These are phyloP conservation scores for Phialemoniopsis sp. DNA, from an alignment of 2,329 filamentous ascomycete species.

Conservation along the genomic window DNA sequence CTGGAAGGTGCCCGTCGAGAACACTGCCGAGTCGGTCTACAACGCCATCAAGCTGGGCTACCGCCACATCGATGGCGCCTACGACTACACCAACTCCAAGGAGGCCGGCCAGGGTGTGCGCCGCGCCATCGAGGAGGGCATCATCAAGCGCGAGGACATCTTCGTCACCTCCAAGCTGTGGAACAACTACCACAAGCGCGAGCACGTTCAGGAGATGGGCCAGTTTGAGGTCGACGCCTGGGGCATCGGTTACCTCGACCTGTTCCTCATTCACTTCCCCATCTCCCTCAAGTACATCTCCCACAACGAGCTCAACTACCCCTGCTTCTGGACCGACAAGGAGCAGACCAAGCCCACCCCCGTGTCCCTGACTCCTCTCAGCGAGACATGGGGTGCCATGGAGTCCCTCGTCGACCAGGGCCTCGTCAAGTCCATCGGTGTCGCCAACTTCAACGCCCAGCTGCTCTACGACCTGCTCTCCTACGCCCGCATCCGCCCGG, in stretches of 20 bases:
- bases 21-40: slow-evolving; percentile 51
- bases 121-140: slow-evolving; percentile 48
- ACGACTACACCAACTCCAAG: slow-evolving; percentile 60
- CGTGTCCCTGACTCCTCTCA: slow-evolving; percentile 41
- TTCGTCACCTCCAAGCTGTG: slow-evolving; percentile 57
- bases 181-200: slow-evolving; percentile 57
- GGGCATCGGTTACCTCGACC: slow-evolving; percentile 61
- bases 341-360: slow-evolving; percentile 33
- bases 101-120: slow-evolving; percentile 63
- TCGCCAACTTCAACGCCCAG: slow-evolving; percentile 57
- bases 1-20: slow-evolving; percentile 31
- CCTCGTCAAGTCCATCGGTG: slow-evolving; percentile 47
- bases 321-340: slow-evolving; percentile 35
- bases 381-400: slow-evolving; percentile 53
- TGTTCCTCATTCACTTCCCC: slow-evolving; percentile 66
- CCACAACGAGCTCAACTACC: slow-evolving; percentile 31
- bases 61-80: slow-evolving; percentile 47
- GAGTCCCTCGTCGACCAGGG: slow-evolving; percentile 45
- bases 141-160: slow-evolving; percentile 59
- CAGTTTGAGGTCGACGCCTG: slow-evolving; percentile 52
- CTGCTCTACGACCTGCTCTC: slow-evolving; percentile 56
- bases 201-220: slow-evolving; percentile 59
- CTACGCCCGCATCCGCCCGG: slow-evolving; percentile 50
- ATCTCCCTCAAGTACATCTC: slow-evolving; percentile 38
- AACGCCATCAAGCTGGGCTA: slow-evolving; percentile 51